A percentile compares a stretch with the other conserved stretches of the same genome.
Evolutionary conservation across 2,329 filamentous ascomycete genomes (phyloP).

Genomic region (Diaporthe citriasiana): DNA sequence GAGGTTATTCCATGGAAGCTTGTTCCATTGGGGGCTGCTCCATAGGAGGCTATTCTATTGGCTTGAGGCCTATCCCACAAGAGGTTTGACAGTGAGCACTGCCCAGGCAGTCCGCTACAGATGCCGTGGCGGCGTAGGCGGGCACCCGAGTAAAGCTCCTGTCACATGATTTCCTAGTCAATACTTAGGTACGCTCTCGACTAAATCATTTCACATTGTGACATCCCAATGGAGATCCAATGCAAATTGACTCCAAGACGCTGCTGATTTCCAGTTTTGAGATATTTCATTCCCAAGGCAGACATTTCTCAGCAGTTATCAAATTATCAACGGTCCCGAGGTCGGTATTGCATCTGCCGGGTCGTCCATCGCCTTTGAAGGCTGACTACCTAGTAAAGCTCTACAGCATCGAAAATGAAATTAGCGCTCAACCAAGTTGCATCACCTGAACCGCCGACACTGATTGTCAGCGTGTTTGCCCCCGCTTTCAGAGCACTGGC

Average conservation of each 20-base stretch:
- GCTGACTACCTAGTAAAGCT: constrained; percentile 44
- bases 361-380: not conserved
- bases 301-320: not conserved
- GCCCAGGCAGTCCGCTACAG: not conserved
- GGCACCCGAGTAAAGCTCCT: not conserved
- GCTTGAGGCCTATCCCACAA: no score
- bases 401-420: constrained; percentile 50
- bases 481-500: constrained; percentile 64
- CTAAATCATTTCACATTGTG: not conserved
- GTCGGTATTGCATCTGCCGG: not conserved
- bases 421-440: constrained; percentile 40
- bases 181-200: not conserved
- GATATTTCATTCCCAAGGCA: not conserved
- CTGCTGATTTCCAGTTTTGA: not conserved
- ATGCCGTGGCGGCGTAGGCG: not conserved
- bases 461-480: constrained; percentile 67
- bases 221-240: not conserved
- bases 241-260: not conserved
- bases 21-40: no score
- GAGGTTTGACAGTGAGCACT: not conserved
- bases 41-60: no score
- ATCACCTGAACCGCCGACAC: constrained; percentile 14
- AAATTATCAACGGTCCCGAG: not conserved
- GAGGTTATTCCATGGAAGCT: no score
- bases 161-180: not conserved